Base-by-base conservation (phyloP, 1,139 yeast genomes). In the Geotrichum phurueaensis region DNA sequence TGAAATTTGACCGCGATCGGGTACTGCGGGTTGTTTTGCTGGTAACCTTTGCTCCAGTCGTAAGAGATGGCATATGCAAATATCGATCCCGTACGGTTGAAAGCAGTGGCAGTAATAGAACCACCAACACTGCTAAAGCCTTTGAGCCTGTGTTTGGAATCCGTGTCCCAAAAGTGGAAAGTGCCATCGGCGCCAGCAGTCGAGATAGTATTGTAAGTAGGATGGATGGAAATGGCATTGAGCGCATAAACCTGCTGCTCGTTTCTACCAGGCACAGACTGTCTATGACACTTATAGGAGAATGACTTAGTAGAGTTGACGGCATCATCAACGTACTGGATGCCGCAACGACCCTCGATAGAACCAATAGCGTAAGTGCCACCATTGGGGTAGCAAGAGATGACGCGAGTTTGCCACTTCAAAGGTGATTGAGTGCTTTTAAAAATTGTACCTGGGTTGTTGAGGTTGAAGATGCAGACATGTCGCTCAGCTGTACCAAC, bases 151-250 rank as follows among this genome's bases (percentile, higher is more conserved):
- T 89, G 96, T 72, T 87, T 84, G 59, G 95, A 88, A 69, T 90
- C 97, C 75, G 90, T 91, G 73, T 95, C 99, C 99, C 99, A 95
- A 76, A 89, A 87, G 69, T 92, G 87, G 77, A 91, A 87, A 7
- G 95, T 81, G 18, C 99, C 99, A 73, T 95, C 99, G 48, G 95
- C 83, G 13, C 99, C 99, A 0, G 96, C 96, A 5, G 99, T 95
- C 59, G 87, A 85, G 73, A 95, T 87, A 0, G 99, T 91, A 51
- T 97, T 97, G 73, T 85, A 87, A 18, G 82, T 77, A 3, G 99
- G 99, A 71, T 95, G 98, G 78, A 92, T 89, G 20, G 84, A 79
- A 58, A 94, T 87, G 58, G 88, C 81, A 72, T 91, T 90, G 54
- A 95, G 86, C 0, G 97, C 79, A 70, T 85, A 94, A 47, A 92